Base-by-base conservation (phyloP, 2,329 filamentous ascomycete species). In the Fusarium sambucinum region DNA sequence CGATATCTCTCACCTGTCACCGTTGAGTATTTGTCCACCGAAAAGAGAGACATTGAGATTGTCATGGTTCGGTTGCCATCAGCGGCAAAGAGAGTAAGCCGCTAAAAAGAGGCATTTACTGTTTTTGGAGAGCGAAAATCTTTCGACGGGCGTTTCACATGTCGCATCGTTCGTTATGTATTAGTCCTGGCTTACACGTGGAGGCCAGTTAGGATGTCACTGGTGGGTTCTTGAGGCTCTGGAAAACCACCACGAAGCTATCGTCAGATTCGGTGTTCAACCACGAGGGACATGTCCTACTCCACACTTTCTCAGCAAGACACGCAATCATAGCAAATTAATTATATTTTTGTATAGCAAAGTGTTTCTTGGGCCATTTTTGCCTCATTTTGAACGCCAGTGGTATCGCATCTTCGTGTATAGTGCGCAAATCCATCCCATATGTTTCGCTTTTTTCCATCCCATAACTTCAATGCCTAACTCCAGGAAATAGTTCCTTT, bases 1-100 rank as follows among this genome's bases (percentile, higher is more conserved):
- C 48, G 64, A 62, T 73, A 74, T 74, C 70, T 74, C 71, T 74
- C 68, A 14, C 68, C 71, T 73, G 55, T 73, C 65, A 73, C 25
- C 47, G 48, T 70, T 32, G 23, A 74, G 70, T 35, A 59, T 60
- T 69, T 41, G 32, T 11, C 35, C 35, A 19, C 13, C 12, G 4
- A 3, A 21, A 21, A 21, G n/a, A 21, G 42, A 53, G 46, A 40
- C 30, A 47, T 35, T 37, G 35, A 32, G 40, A 51, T 50, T 48
- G 35, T 17, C 6, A 45, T 46, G 19, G 10, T 17, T 64, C 58
- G 61, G 61, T 27, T 40, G 40, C 9, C 33, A 58, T 30, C 19
- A 32, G 23, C 33, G 33, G 61, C 14, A 51, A 45, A 23, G 27
- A 17, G 29, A n/a, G 40, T 11, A 5, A 38, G 45, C 48, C 45